These are phyloP conservation scores for Oryza coarctata DNA, from an alignment of 176 grass and related monocot genomes.

Conservation along the genomic window DNA sequence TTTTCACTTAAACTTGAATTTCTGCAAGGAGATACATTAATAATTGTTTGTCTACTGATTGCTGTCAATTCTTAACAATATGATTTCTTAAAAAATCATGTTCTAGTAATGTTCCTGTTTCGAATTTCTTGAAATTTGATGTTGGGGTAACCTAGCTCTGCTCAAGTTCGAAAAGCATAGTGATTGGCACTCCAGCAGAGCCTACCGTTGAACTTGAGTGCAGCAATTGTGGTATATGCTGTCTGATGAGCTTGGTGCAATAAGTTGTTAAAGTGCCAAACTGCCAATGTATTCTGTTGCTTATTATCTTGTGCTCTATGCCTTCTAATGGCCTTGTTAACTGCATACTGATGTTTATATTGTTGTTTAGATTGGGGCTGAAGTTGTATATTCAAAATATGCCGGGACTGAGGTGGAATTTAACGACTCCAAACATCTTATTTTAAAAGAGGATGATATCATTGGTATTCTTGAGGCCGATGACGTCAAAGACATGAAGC, in stretches of 20 bases:
- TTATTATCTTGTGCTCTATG: not conserved
- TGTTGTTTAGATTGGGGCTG: constrained; percentile 50
- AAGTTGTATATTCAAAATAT: constrained; percentile 84
- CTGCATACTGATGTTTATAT: not conserved
- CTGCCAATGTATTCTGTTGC: not conserved
- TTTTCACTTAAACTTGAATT: not conserved
- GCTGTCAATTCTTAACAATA: not conserved
- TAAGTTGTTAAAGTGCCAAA: not conserved
- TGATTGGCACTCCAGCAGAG: not conserved
- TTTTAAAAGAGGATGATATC: constrained; percentile 90
- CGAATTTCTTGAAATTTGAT: not conserved
- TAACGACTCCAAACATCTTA: constrained; percentile 69
- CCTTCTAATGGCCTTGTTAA: not conserved
- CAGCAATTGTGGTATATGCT: not conserved
- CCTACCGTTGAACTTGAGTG: not conserved
- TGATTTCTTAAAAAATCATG: not conserved
- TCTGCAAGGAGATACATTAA: not conserved
- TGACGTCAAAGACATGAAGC: constrained; percentile 83
- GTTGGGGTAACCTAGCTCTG: not conserved
- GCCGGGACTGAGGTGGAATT: constrained; percentile 83
- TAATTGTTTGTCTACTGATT: not conserved
- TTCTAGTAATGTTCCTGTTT: not conserved
- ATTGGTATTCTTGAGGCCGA: constrained; percentile 74
- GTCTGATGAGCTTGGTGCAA: not conserved
- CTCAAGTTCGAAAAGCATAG: not conserved